Evolutionary conservation across 2,329 filamentous ascomycete genomes (phyloP).

Genomic region (Arthrobotrys sinensis): DNA sequence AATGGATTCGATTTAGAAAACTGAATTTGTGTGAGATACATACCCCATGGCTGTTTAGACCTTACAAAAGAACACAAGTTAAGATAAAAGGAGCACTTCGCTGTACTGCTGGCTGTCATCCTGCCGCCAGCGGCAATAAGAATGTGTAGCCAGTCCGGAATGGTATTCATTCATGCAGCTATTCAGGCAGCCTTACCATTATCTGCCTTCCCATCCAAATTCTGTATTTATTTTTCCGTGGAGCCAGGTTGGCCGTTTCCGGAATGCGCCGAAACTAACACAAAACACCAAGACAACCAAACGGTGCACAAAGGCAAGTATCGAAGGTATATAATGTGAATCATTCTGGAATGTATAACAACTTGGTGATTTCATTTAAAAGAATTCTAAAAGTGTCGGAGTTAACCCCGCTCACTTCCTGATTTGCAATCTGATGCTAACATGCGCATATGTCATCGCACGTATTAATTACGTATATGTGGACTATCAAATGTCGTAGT

Average conservation of each 20-base stretch:
- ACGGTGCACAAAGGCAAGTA: too few species aligned
- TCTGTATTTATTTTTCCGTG: background rate
- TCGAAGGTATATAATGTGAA: background rate
- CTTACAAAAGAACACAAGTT: background rate
- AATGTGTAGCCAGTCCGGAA: background rate
- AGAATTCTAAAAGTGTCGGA: slow-evolving; percentile 3
- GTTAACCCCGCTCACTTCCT: background rate
- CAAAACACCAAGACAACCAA: background rate
- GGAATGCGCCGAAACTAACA: background rate
- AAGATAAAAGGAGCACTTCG: background rate
- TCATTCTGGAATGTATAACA: background rate
- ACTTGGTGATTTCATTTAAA: background rate
- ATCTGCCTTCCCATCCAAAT: background rate
- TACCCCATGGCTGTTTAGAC: too few species aligned
- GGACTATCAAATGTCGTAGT: background rate
- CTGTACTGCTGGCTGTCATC: background rate
- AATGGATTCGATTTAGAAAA: too few species aligned
- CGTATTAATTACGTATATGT: slow-evolving; percentile 2
- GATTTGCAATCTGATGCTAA: background rate
- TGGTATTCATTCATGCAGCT: background rate
- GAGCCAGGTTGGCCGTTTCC: background rate
- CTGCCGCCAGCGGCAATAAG: background rate
- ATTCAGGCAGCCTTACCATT: background rate
- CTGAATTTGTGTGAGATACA: too few species aligned
- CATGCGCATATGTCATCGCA: background rate